A percentile compares a stretch with the other conserved stretches of the same genome.
These are phyloP conservation scores for Plasmodium inui DNA, from an alignment of 169 alveolate species.

Conservation along the genomic window DNA sequence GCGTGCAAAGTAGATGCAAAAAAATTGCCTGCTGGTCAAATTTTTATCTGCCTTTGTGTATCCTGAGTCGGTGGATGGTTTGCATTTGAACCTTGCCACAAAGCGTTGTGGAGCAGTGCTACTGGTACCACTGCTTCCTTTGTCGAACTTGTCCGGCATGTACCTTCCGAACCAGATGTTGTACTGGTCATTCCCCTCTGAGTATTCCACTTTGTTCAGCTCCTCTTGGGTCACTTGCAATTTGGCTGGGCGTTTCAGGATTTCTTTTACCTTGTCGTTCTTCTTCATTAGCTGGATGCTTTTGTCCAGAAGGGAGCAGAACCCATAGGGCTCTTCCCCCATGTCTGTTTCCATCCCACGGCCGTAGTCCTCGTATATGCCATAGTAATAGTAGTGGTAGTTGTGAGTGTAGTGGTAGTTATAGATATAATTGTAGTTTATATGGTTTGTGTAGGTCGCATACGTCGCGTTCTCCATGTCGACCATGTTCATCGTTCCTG, in stretches of 20 bases:
- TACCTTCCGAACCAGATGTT: conserved; percentile 99
- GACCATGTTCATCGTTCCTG: background rate
- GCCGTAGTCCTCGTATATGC: background rate
- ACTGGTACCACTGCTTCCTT: conserved; percentile 9
- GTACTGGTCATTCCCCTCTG: conserved; percentile 96
- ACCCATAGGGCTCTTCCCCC: background rate
- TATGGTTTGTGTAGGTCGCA: background rate
- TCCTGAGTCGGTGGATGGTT: conserved; percentile 96
- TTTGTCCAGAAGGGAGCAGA: conserved; percentile 12
- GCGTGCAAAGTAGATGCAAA: conserved; percentile 96
- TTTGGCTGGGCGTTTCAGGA: conserved; percentile 49
- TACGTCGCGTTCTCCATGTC: background rate
- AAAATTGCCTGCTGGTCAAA: conserved; percentile 85
- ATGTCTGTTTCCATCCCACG: background rate
- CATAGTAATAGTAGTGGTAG: no score
- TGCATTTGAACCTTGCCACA: conserved; percentile 88
- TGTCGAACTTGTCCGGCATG: conserved; percentile 91
- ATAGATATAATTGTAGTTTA: background rate
- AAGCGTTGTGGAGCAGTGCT: conserved; percentile 90
- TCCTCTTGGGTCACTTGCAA: conserved; percentile 62
- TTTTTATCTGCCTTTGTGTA: conserved; percentile 95
- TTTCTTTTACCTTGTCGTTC: conserved; percentile 59
- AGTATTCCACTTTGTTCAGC: conserved; percentile 60
- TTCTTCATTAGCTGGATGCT: conserved; percentile 60
- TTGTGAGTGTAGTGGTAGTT: background rate